Percentiles rank a stretch among this genome's conserved stretches.
These are phyloP conservation scores for Chrysosporium keratinophilum DNA, from an alignment of 2,329 filamentous ascomycete species.

Conservation along the genomic window DNA sequence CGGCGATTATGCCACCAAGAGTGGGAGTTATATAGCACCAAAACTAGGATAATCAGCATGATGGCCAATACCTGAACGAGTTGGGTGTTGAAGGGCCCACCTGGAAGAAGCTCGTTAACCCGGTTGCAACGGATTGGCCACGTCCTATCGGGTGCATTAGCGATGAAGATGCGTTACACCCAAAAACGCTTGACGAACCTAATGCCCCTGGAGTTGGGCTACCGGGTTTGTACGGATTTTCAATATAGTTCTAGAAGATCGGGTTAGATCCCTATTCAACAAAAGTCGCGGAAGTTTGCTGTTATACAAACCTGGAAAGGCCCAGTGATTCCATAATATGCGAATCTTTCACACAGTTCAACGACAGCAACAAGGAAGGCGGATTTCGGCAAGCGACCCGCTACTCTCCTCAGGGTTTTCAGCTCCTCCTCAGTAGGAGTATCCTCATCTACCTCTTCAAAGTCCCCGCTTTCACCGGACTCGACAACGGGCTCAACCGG, in stretches of 20 bases:
- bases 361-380: constrained; percentile 49
- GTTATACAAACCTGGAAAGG: constrained; percentile 35
- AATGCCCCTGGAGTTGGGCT: constrained; percentile 33
- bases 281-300: not conserved
- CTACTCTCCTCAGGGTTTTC: constrained; percentile 42
- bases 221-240: constrained; percentile 30
- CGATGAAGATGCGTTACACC: too few relatives aligned
- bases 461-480: not conserved
- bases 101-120: constrained; percentile 45
- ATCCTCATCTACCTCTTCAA: constrained; percentile 17
- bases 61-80: not conserved
- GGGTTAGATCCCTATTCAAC: not conserved
- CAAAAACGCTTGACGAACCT: constrained; percentile 2
- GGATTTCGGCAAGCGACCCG: constrained; percentile 45
- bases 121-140: constrained; percentile 38
- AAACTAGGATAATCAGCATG: constrained; percentile 25
- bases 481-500: not conserved
- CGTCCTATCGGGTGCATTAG: constrained; percentile 16
- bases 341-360: constrained; percentile 49
- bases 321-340: constrained; percentile 46
- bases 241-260: constrained; percentile 42
- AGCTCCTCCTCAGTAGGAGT: constrained; percentile 46
- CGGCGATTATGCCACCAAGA: constrained; percentile 48
- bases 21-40: constrained; percentile 50
- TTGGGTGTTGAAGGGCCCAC: not conserved